Percentiles rank a stretch among this genome's conserved stretches.
These are phyloP conservation scores for Rhodomyrtus psidioides DNA, from an alignment of 441 rosid species.

Conservation along the genomic window DNA sequence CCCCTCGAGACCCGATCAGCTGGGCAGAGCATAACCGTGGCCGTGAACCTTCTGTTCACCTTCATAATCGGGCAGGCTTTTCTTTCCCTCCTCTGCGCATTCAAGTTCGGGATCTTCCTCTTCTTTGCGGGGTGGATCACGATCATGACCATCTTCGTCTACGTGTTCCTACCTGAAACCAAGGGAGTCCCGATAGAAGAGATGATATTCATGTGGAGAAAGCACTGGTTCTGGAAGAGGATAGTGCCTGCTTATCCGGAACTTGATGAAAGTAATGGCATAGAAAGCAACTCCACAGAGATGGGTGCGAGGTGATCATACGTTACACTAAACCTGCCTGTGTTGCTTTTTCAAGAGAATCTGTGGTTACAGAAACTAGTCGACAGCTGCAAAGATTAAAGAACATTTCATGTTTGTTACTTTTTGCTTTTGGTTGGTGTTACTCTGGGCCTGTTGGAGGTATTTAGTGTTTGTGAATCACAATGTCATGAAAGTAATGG, in stretches of 20 bases:
- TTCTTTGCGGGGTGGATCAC: conserved; percentile 75
- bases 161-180: conserved; percentile 67
- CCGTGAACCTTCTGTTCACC: conserved; percentile 82
- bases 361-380: background rate
- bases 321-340: background rate
- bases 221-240: conserved; percentile 90
- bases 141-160: conserved; percentile 72
- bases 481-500: background rate
- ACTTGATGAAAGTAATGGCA: conserved; percentile 6
- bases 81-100: conserved; percentile 57
- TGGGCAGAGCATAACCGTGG: conserved; percentile 81
- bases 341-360: background rate
- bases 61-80: conserved; percentile 69
- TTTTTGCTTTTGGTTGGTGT: background rate
- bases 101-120: conserved; percentile 76
- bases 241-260: conserved; percentile 29
- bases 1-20: conserved; percentile 82
- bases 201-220: conserved; percentile 73
- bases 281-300: background rate
- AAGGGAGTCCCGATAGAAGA: conserved; percentile 91
- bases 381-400: background rate
- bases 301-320: background rate
- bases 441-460: background rate
- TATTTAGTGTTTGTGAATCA: background rate
- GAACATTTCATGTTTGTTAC: background rate